Evolutionary conservation across 2,329 filamentous ascomycete species (phyloP).

Genomic region (Stachybotrys chartarum): DNA sequence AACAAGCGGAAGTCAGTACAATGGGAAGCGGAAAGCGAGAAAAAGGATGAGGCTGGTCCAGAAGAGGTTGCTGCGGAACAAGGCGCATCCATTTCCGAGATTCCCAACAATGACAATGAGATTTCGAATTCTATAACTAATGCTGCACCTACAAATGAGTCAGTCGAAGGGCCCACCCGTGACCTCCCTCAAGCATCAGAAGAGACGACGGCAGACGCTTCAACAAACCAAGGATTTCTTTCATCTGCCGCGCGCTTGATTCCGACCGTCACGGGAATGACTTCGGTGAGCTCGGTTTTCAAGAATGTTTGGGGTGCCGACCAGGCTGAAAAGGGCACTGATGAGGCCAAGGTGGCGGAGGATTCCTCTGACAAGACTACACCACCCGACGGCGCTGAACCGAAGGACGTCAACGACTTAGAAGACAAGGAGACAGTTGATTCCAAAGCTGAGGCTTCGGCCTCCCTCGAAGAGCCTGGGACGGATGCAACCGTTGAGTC

Average conservation of each 20-base stretch:
- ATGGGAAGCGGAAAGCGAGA: neutral
- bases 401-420: neutral
- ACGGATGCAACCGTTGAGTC: neutral
- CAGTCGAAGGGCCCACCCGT: neutral
- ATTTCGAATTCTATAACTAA: neutral
- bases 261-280: neutral
- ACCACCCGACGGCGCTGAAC: neutral
- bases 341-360: neutral
- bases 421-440: neutral
- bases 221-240: neutral
- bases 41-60: neutral
- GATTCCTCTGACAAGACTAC: neutral
- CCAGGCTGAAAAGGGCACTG: neutral
- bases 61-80: neutral
- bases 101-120: neutral
- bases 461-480: neutral
- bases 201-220: neutral
- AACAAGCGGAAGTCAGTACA: slow-evolving; percentile 3
- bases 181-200: neutral
- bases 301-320: neutral
- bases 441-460: neutral
- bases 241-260: neutral
- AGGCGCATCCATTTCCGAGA: neutral
- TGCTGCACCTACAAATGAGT: neutral
- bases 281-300: neutral